A percentile compares a stretch with the other conserved stretches of the same genome.
These are phyloP conservation scores for Verticillium dahliae DNA, from an alignment of 2,329 filamentous ascomycete species.

Conservation along the genomic window DNA sequence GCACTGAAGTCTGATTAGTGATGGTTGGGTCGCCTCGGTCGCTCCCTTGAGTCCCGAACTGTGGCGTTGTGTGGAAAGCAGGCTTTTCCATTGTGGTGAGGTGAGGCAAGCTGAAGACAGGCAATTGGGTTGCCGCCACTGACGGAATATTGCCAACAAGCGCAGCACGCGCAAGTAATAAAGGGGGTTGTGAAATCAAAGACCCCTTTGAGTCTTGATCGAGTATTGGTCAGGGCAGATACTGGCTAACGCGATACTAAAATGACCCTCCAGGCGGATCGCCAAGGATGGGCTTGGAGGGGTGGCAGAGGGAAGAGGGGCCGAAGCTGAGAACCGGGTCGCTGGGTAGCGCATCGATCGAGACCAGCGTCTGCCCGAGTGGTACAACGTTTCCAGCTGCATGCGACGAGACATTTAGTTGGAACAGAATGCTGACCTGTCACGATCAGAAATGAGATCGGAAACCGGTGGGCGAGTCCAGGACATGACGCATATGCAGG, in stretches of 20 bases:
- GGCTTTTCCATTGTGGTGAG: background rate
- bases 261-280: background rate
- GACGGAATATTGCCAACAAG: background rate
- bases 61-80: background rate
- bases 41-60: background rate
- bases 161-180: background rate
- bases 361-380: background rate
- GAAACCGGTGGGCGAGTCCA: too few relatives aligned
- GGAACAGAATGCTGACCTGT: background rate
- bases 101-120: background rate
- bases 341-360: background rate
- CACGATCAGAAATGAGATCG: background rate
- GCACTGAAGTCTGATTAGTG: background rate
- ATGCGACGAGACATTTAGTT: background rate
- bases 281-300: background rate
- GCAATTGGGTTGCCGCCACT: background rate
- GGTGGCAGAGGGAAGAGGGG: background rate
- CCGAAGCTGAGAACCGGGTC: background rate
- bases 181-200: background rate
- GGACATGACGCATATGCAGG: too few relatives aligned
- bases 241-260: background rate
- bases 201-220: background rate
- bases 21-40: background rate
- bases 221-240: background rate
- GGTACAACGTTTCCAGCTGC: background rate